Base-by-base conservation (phyloP, 106 monocot species). In the Narthecium ossifragum region DNA sequence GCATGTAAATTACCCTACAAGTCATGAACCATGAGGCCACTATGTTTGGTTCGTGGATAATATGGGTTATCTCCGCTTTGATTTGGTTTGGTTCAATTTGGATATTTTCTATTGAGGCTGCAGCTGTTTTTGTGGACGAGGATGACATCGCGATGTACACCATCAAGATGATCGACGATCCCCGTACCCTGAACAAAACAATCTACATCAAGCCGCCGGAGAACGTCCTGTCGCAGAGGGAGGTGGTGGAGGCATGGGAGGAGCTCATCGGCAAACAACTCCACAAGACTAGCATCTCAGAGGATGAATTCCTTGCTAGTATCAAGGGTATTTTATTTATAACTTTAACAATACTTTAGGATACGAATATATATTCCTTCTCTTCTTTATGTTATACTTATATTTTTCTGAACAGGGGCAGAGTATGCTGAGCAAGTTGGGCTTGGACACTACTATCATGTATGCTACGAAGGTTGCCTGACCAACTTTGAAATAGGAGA, bases 401-500 rank as follows among this genome's bases (percentile, higher is more conserved):
- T 57, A 23, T 30, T 39, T 39, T 11, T 1, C 3, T 39, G 15
- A 39, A 21, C 74, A 90, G 85, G 57, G 11, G 3, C 51, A 46
- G 81, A 85, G 6, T 73, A 68, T 60, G 69, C 68, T 9, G n/a
- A 57, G 21, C 81, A 85, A 29, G 81, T 73, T 0, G 89, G 71
- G 5, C 7, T 65, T 13, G 77, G 71, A 6, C 88, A 84, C 26
- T 89, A 51, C 68, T 84, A 75, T 57, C 74, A 89, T 27, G 33
- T 84, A 8, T 78, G 54, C 31, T 78, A 78, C 46, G 70, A 78
- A 43, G 89, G 85, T 14, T 78, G 89, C 38, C 55, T 85, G 54
- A 70, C 81, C 29, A 81, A 85, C 34, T 90, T 90, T 22, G 78
- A 75, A 7, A 75, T 78, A 15, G 77, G 74, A 8, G 51, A 57